Evolutionary conservation across 805 yeast genomes (phyloP), one percentile per base, ranked within the genome.

Genomic region (Cyberlindnera bimundalis): DNA sequence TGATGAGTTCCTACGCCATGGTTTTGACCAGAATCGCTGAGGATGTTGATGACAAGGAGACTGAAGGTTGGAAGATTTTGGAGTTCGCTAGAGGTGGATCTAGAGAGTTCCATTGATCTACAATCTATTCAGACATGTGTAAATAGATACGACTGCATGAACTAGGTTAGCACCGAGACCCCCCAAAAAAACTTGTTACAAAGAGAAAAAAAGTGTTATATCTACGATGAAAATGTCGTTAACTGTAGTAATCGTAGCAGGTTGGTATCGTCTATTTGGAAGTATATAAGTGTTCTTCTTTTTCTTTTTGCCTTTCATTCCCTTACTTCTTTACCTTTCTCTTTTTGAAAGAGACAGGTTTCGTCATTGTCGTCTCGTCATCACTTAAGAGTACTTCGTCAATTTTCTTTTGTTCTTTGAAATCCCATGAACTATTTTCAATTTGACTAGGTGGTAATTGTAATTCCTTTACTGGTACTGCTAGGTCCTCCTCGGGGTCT

Each of bases 41-140:
- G 64, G 89, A 90, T 46, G 79, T 93, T 28, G 96, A 81, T 48
- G 85, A 93, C 61, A 74, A 77, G 39, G 90, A 81, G 57, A 93
- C 99, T 18, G 96, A 87, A 59, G 99, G 99, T 25, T 93, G 99
- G 99, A 87, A 86, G 70, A 79, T 93, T 41, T 65, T 91, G 58
- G 98, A 91, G 68, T 86, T 91, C 61, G 96, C 87, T 35, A 81
- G 96, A 59, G 96, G 96, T 52, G 91, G 88, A 31, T 82, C 96
- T 28, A 81, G 96, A 67, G 84, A 81, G 45, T 89, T 84, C 76
- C 56, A 54, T 29, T 47, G 42, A 47, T 38, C 24, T 15, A 6
- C n/a, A 26, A 26, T 23, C 25, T 23, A 11, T n/a, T n/a, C n/a
- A n/a, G n/a, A n/a, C n/a, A 23, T 8, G 25, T 33, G 37, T 32